Evolutionary conservation across 257 asterid species (phyloP).

Genomic region (Solanum dulcamara): DNA sequence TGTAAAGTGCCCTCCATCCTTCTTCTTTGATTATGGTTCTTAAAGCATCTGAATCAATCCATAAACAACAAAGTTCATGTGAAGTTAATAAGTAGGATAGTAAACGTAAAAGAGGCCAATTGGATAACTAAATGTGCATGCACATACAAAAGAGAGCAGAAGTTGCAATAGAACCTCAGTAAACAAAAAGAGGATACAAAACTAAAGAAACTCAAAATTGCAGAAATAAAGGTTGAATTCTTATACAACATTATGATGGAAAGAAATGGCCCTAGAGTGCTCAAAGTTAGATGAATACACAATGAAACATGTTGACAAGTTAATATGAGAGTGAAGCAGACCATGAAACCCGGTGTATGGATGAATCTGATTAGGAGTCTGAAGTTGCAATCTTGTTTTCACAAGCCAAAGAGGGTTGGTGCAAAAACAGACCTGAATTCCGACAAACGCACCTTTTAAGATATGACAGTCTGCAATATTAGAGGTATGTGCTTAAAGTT

Average conservation of each 20-base stretch:
- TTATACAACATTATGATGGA: not conserved
- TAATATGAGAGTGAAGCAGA: conserved; percentile 21
- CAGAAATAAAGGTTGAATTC: not conserved
- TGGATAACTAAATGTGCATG: not conserved
- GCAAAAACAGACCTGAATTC: conserved; percentile 52
- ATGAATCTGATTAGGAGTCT: conserved; percentile 60
- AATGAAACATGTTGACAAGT: conserved; percentile 1
- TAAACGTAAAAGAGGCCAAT: not conserved
- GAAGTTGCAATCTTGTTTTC: conserved; percentile 97
- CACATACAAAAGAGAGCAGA: not conserved
- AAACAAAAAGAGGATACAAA: not conserved
- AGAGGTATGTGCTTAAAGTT: not conserved
- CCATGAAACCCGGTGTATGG: conserved; percentile 91
- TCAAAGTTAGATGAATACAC: not conserved
- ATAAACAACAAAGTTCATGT: not conserved
- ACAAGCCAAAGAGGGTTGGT: conserved; percentile 98
- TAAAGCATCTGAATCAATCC: conserved; percentile 64
- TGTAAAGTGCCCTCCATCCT: conserved; percentile 92
- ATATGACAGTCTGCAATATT: not conserved
- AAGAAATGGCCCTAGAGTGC: not conserved
- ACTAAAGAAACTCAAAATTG: not conserved
- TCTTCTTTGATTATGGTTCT: conserved; percentile 84
- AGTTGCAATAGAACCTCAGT: not conserved
- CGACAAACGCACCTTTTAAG: conserved; percentile 4
- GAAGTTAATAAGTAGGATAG: not conserved